Evolutionary conservation across 306 rosid genomes (phyloP), one percentile per base, ranked within the genome.

Genomic region (Pterocarpus macrocarpus): DNA sequence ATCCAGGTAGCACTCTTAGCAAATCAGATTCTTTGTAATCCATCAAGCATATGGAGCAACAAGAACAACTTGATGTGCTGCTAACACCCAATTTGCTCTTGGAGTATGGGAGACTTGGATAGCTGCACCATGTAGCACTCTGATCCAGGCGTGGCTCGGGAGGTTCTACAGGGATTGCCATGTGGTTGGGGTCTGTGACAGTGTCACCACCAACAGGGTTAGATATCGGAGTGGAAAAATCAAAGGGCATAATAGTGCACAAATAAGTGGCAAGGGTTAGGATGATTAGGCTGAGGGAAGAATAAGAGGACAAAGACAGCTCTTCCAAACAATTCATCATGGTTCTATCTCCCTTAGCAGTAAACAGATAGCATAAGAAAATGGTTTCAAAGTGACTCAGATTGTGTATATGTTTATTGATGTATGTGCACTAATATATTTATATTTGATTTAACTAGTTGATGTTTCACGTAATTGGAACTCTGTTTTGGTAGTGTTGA

Each of bases 1-100:
- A 92, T 0, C 85, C 69, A 5, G 92, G 93, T 4, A 90, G 16
- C 81, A 89, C 61, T 55, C 87, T 57, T 6, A 90, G 35, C 49
- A 72, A 63, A 59, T 89, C 94, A 28, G 81, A 53, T 2, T 92
- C 92, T 52, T 63, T 81, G 58, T 92, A 86, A 85, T 88, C 89
- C 88, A 81, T 78, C 76, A 86, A 83, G 36, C 91, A 88, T 73
- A 88, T 86, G 12, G 85, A 81, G 67, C 91, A 87, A 2, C 82
- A 83, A 66, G 77, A 28, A 79, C 78, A 34, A 49, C 68, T 64
- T 7, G 84, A 84, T 45, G 56, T 34, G 53, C 61, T 34, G 4
- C n/a, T 36, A 1, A 28, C 33, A 2, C 49, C 8, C 41, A 75
- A n/a, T 15, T 71, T 83, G 7, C 15, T 44, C 43, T 77, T 78